These are phyloP conservation scores for Omphalotus guepiniiformis DNA, from an alignment of 768 basidiomycete species.

Conservation along the genomic window DNA sequence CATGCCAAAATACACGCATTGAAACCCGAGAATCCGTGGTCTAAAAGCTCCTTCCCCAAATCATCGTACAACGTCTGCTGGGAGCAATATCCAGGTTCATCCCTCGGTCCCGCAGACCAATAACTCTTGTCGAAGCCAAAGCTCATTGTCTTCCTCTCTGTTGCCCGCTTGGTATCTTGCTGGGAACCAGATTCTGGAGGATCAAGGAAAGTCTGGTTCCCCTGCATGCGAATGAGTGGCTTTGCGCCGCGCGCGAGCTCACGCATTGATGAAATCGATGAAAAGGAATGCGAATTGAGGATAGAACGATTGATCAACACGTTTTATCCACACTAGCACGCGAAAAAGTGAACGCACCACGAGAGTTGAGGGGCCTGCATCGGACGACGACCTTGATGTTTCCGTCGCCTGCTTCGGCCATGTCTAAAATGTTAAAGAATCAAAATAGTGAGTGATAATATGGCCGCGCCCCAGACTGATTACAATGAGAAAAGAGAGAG, in stretches of 20 bases:
- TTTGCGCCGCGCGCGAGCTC: constrained; percentile 94
- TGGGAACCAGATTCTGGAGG: constrained; percentile 76
- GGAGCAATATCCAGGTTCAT: constrained; percentile 88
- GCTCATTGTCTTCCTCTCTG: constrained; percentile 83
- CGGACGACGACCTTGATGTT: constrained; percentile 93
- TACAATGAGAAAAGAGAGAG: too few species aligned
- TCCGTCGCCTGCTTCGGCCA: constrained; percentile 79
- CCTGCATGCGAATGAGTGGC: constrained; percentile 90
- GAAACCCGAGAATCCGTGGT: constrained; percentile 94
- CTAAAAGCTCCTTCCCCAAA: constrained; percentile 88
- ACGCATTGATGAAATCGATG: constrained; percentile 25
- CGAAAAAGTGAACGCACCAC: constrained; percentile 54
- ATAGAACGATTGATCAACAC: background rate
- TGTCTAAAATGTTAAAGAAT: constrained; percentile 21
- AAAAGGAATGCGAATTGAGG: background rate
- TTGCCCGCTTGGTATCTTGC: constrained; percentile 73
- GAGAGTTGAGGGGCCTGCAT: constrained; percentile 94
- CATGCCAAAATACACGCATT: constrained; percentile 99
- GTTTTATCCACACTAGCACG: background rate
- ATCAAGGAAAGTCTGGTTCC: constrained; percentile 88
- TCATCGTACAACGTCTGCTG: constrained; percentile 95
- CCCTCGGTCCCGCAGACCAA: constrained; percentile 89
- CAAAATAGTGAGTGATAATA: too few species aligned
- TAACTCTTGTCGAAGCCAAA: constrained; percentile 98
- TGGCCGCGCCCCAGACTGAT: too few species aligned